These are phyloP conservation scores for Mycena albidolilacea DNA, from an alignment of 768 basidiomycete species.

Conservation along the genomic window DNA sequence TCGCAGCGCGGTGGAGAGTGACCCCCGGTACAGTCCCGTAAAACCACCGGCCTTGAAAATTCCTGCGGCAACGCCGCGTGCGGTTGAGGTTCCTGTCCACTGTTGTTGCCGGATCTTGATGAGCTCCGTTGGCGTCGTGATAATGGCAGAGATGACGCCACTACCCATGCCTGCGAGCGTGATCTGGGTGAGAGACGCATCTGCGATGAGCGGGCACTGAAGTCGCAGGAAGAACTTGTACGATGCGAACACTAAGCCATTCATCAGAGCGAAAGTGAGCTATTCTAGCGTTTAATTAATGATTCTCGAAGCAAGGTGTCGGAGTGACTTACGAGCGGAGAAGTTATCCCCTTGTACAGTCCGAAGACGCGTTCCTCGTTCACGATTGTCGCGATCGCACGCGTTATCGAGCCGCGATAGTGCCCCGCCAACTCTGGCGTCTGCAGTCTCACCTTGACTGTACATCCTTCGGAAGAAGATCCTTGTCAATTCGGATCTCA, in stretches of 20 bases:
- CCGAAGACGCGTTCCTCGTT: slow-evolving; percentile 79
- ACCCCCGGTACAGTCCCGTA: slow-evolving; percentile 82
- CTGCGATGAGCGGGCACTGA: slow-evolving; percentile 65
- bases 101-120: slow-evolving; percentile 90
- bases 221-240: slow-evolving; percentile 85
- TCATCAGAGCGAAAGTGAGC: slow-evolving; percentile 82
- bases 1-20: slow-evolving; percentile 79
- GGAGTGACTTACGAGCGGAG: slow-evolving; percentile 68
- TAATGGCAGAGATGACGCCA: slow-evolving; percentile 83
- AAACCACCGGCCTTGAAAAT: slow-evolving; percentile 73
- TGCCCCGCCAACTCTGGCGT: slow-evolving; percentile 68
- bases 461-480: not conserved
- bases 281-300: slow-evolving; percentile 44
- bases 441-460: slow-evolving; percentile 89
- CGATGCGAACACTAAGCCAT: slow-evolving; percentile 89
- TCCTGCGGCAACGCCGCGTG: slow-evolving; percentile 65
- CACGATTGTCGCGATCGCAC: slow-evolving; percentile 77
- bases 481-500: not conserved
- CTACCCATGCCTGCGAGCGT: slow-evolving; percentile 85
- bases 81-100: slow-evolving; percentile 62
- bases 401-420: slow-evolving; percentile 72
- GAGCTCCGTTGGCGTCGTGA: slow-evolving; percentile 89
- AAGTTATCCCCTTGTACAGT: slow-evolving; percentile 83
- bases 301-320: not conserved
- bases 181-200: slow-evolving; percentile 81